phyloP scores from a whole-genome alignment of 23 red algal genomes.

The Gracilaria domingensis region DNA sequence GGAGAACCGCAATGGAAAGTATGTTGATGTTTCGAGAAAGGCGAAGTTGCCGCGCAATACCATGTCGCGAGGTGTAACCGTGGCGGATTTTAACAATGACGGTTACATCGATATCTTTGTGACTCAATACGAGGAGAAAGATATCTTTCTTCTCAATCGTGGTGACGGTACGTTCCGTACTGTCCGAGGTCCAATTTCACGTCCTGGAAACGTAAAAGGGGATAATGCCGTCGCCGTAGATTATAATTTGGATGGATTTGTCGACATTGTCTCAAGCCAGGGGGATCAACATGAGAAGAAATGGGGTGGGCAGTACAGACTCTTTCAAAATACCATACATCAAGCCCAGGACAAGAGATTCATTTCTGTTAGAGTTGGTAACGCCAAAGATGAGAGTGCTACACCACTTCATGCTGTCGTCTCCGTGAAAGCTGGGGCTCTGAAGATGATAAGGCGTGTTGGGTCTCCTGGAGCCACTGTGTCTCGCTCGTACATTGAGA shows the following conservation, averaged over 20 bases:
- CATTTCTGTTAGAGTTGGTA: conserved; percentile 27
- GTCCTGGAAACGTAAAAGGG: neutral
- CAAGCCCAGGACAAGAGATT: neutral
- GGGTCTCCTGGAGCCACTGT: neutral
- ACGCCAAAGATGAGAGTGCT: neutral
- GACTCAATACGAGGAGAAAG: conserved; percentile 23
- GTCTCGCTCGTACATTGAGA: conserved; percentile 49
- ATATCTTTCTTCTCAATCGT: conserved; percentile 59
- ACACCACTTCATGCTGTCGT: conserved; percentile 53
- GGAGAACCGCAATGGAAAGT: conserved; percentile 40
- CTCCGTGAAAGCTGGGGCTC: conserved; percentile 30
- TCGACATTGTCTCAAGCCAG: conserved; percentile 39
- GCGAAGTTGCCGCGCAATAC: neutral
- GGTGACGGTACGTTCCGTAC: conserved; percentile 53
- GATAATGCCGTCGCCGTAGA: conserved; percentile 50
- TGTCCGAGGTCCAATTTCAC: neutral
- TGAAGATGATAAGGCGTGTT: conserved; percentile 42
- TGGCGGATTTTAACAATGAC: conserved; percentile 77
- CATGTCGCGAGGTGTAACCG: conserved; percentile 45
- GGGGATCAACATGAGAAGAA: conserved; percentile 5
- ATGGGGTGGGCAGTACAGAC: neutral
- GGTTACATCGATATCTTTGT: conserved; percentile 64
- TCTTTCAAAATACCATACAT: neutral
- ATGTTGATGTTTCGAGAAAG: conserved; percentile 7
- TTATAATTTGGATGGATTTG: conserved; percentile 19